Percentiles rank a stretch among this genome's conserved stretches.
Evolutionary conservation across 768 basidiomycete species (phyloP).

Genomic region (Pleurotus tuoliensis): DNA sequence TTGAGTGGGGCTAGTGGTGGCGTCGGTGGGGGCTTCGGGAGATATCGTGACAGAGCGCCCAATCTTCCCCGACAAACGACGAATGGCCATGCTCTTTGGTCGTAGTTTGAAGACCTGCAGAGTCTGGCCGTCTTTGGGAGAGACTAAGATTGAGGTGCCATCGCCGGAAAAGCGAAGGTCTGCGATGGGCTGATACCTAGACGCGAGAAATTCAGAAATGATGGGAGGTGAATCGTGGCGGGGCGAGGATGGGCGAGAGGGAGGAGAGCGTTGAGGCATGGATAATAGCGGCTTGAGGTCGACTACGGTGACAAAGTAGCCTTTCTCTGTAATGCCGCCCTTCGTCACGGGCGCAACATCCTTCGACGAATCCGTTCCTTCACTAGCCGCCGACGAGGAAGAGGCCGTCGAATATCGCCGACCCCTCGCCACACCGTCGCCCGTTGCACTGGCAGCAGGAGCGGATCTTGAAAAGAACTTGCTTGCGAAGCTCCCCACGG

Average conservation of each 20-base stretch:
- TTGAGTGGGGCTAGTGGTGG: background rate
- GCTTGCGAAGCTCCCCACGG: conserved; percentile 23
- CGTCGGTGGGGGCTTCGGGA: background rate
- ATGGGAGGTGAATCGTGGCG: conserved; percentile 17
- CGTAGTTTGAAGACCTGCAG: conserved; percentile 42
- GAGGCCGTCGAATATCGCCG: conserved; percentile 20
- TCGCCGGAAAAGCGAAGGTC: conserved; percentile 48
- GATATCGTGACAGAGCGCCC: background rate
- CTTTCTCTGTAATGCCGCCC: conserved; percentile 19
- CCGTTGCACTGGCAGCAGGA: conserved; percentile 34
- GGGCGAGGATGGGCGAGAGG: background rate
- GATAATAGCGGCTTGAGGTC: conserved; percentile 38
- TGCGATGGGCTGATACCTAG: conserved; percentile 43
- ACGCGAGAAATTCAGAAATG: conserved; percentile 47
- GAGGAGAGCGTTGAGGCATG: background rate
- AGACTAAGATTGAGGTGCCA: conserved; percentile 48
- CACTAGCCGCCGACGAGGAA: background rate
- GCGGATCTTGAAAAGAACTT: conserved; percentile 63
- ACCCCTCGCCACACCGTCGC: conserved; percentile 11
- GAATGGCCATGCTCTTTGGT: conserved; percentile 16
- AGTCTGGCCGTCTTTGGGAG: conserved; percentile 52
- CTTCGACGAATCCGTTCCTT: conserved; percentile 7
- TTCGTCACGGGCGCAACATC: conserved; percentile 17
- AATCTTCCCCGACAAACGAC: conserved; percentile 1
- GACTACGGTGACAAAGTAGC: conserved; percentile 51